phyloP scores from a whole-genome alignment of 2,329 filamentous ascomycete genomes.

The Fusarium pseudonygamai region DNA sequence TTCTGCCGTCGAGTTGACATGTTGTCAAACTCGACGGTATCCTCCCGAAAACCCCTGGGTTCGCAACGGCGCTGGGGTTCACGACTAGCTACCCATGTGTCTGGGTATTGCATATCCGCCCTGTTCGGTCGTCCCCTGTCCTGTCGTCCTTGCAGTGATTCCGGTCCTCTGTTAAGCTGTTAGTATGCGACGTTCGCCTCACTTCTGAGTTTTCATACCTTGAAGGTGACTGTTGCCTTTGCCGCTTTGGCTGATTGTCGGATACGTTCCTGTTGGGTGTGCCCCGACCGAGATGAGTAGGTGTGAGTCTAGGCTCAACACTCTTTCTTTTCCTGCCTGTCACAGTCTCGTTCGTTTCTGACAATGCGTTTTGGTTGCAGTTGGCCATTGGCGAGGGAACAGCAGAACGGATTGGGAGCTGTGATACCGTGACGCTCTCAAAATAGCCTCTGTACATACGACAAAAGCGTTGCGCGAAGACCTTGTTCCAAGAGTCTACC shows the following conservation, averaged over 20 bases:
- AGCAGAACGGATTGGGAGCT: fast-evolving
- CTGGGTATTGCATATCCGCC: background rate
- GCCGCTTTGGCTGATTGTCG: background rate
- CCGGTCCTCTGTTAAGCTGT: background rate
- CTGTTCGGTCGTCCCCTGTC: too few species aligned
- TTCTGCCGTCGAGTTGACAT: slow-evolving; percentile 3
- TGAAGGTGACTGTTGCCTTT: fast-evolving
- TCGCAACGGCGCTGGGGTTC: too few species aligned
- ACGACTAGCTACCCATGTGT: background rate
- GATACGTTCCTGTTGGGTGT: fast-evolving
- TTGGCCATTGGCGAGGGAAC: fast-evolving
- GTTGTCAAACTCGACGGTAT: background rate
- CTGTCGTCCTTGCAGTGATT: too few species aligned
- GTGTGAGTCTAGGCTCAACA: background rate
- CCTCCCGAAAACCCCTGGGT: slow-evolving; percentile 7
- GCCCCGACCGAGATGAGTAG: fast-evolving
- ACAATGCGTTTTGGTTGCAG: background rate
- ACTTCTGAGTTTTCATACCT: background rate
- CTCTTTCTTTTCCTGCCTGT: background rate
- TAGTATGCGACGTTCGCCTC: background rate
- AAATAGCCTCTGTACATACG: background rate
- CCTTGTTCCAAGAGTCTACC: background rate
- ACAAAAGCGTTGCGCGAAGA: fast-evolving
- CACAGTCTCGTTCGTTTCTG: fast-evolving
- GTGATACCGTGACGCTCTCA: fast-evolving